These are phyloP conservation scores for Nakataea oryzae DNA, from an alignment of 2,329 filamentous ascomycete genomes.

Conservation along the genomic window DNA sequence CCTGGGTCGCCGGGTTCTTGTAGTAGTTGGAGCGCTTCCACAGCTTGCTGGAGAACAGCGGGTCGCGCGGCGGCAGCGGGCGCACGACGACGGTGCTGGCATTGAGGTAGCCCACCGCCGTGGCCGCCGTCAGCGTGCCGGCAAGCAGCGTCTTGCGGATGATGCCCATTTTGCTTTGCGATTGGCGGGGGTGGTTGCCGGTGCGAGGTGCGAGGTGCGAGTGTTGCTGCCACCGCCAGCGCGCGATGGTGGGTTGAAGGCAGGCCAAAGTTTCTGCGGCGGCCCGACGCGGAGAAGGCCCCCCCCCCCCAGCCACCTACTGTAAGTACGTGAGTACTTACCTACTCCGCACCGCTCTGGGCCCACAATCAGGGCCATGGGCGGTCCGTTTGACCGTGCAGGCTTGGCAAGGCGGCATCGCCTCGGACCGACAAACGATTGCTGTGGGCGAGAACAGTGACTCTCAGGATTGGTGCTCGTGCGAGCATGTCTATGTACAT, in stretches of 20 bases:
- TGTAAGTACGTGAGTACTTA: too few relatives aligned
- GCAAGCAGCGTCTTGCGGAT: conserved; percentile 34
- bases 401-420: not conserved
- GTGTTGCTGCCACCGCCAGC: not conserved
- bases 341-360: not conserved
- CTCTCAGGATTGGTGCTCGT: too few relatives aligned
- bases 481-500: too few relatives aligned
- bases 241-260: not conserved
- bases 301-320: too few relatives aligned
- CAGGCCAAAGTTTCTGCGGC: not conserved
- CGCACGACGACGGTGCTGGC: conserved; percentile 45
- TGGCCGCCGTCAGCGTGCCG: conserved; percentile 36
- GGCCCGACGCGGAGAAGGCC: too few relatives aligned
- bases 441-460: not conserved
- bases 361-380: not conserved
- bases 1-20: conserved; percentile 51
- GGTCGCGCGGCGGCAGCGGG: conserved; percentile 47
- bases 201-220: too few relatives aligned
- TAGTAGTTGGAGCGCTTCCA: conserved; percentile 52
- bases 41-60: conserved; percentile 45
- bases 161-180: conserved; percentile 35
- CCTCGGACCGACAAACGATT: not conserved
- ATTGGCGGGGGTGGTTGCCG: not conserved
- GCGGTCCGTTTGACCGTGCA: too few relatives aligned
- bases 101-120: conserved; percentile 40